phyloP scores from a whole-genome alignment of 352 stramenopile genomes.

The Phytophthora megakarya region DNA sequence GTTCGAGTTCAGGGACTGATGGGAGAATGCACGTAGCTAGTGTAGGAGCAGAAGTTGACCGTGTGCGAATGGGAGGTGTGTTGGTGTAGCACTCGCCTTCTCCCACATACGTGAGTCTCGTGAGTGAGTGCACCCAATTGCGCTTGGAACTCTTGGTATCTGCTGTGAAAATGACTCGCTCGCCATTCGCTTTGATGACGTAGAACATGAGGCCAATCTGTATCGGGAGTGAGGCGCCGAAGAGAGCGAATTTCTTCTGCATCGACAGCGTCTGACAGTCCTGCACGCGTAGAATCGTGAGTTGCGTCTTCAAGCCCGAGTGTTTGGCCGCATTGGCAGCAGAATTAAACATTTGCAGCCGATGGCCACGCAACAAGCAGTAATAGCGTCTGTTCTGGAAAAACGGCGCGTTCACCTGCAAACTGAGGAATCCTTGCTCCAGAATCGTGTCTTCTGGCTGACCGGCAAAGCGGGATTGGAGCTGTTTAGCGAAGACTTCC shows the following conservation, averaged over 20 bases:
- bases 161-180: constrained; percentile 61
- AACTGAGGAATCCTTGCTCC: constrained; percentile 66
- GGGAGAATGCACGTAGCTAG: constrained; percentile 12
- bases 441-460: constrained; percentile 68
- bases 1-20: constrained; percentile 29
- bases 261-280: constrained; percentile 60
- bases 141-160: constrained; percentile 50
- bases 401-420: constrained; percentile 56
- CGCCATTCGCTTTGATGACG: constrained; percentile 68
- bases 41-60: constrained; percentile 28
- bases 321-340: constrained; percentile 54
- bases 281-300: constrained; percentile 63
- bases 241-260: constrained; percentile 67
- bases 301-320: constrained; percentile 46
- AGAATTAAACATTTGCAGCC: constrained; percentile 54
- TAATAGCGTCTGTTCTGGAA: constrained; percentile 72
- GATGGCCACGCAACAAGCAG: constrained; percentile 60
- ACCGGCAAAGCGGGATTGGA: constrained; percentile 49
- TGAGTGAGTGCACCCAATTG: constrained; percentile 63
- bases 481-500: constrained; percentile 53
- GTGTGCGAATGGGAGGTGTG: constrained; percentile 20
- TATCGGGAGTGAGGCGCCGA: constrained; percentile 53
- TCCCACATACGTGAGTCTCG: constrained; percentile 55
- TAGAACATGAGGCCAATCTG: constrained; percentile 68
- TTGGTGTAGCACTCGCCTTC: constrained; percentile 33